Evolutionary conservation across 2,329 filamentous ascomycete genomes (phyloP).

Genomic region (Cladosporium sp.): DNA sequence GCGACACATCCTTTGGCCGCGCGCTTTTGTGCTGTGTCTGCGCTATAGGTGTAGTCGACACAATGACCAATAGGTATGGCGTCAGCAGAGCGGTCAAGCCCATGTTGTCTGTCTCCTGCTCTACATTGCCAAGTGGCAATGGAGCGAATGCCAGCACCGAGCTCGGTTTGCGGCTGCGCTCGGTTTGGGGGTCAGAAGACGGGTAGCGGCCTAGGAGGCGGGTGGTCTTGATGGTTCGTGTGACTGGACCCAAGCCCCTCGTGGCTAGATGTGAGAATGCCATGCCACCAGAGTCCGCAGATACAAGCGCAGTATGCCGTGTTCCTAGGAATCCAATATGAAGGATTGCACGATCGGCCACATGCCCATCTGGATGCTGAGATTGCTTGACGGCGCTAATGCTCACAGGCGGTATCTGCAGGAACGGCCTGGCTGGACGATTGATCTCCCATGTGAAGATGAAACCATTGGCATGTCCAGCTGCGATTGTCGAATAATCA

Average conservation of each 20-base stretch:
- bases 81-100: conserved; percentile 93
- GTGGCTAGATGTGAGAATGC: conserved; percentile 96
- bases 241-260: conserved; percentile 78
- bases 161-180: conserved; percentile 77
- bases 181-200: conserved; percentile 53
- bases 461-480: conserved; percentile 79
- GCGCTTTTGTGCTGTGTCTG: conserved; percentile 94
- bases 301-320: conserved; percentile 87
- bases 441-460: conserved; percentile 97
- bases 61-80: conserved; percentile 89
- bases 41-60: conserved; percentile 91
- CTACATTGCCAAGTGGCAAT: conserved; percentile 87
- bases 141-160: conserved; percentile 89
- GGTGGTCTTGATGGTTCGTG: conserved; percentile 79
- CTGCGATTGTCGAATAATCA: conserved; percentile 86
- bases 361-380: conserved; percentile 72
- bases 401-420: conserved; percentile 75
- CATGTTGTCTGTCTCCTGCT: conserved; percentile 78
- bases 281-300: conserved; percentile 92
- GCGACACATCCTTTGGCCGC: conserved; percentile 81
- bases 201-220: conserved; percentile 90
- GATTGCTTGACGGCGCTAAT: conserved; percentile 53
- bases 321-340: conserved; percentile 95
- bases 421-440: conserved; percentile 75
- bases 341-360: conserved; percentile 68